Base-by-base conservation (phyloP, 495 filamentous ascomycete species). In the Hyaloscypha bicolor region DNA sequence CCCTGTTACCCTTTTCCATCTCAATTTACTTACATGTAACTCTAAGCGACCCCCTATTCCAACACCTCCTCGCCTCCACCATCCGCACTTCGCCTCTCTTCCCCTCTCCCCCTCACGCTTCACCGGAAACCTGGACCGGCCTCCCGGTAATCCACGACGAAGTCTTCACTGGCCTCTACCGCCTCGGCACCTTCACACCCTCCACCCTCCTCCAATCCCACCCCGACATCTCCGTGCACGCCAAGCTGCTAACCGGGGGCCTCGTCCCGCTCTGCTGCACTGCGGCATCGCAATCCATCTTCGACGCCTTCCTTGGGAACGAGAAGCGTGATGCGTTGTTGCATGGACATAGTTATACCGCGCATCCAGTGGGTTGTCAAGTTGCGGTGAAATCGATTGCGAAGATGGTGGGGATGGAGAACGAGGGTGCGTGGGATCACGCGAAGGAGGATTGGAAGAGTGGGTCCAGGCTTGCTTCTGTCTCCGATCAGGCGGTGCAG, bases 321-420 rank as follows among this genome's bases (percentile, higher is more conserved):
- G 83, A 90, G 45, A 93, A 92, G 78, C 83, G 82, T 14, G 88
- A 91, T 65, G 91, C 90, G 0, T 76, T 94, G 39, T 80, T 94
- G 39, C 91, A 94, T 69, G 91, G 91, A 0, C 91, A 94, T 76
- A 92, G 89, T 71, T 94, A 94, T 70, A 94, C 91, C 0, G 91
- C 90, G 3, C 90, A 94, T 74, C 80, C 91, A 0, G 82, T 93
- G 9, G 91, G 91, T 1, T 94, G 91, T 69, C 83, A 86, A 16
- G 90, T 93, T 14, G 91, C 90, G 0, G 78, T 85, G 16, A 82
- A 84, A 30, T 86, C 84, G 9, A 64, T 93, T 48, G 75, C 74
- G 61, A 78, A 77, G 48, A 82, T 92, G 81, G 74, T 78, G 57
- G 66, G 77, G 14, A 82, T 92, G 78, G 86, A 90, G 6, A 73